Percentiles rank a stretch among this genome's conserved stretches.
Evolutionary conservation across 2,329 filamentous ascomycete genomes (phyloP).

Genomic region (Aspergillus sp.): DNA sequence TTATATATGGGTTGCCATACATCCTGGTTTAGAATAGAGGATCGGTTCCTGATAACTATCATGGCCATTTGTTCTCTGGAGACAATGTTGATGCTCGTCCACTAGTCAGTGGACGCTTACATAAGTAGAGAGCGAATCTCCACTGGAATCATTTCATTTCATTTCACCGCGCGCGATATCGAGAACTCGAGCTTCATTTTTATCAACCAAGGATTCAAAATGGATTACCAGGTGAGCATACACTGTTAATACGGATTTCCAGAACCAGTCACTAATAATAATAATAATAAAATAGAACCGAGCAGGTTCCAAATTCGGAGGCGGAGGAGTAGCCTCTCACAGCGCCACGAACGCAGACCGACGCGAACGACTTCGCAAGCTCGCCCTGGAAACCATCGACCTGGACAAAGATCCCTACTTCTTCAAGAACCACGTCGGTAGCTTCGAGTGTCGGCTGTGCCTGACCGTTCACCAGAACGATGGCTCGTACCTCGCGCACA

Average conservation of each 20-base stretch:
- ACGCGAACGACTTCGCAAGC: conserved; percentile 91
- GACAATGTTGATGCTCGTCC: no score
- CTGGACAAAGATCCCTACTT: conserved; percentile 99
- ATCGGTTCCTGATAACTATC: no score
- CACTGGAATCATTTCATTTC: neutral
- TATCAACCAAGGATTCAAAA: conserved; percentile 15
- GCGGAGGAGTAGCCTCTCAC: conserved; percentile 88
- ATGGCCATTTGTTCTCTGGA: no score
- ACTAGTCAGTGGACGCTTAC: conserved; percentile 11
- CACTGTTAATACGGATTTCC: neutral
- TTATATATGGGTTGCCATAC: conserved; percentile 31
- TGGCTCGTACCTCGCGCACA: conserved; percentile 96
- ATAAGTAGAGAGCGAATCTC: conserved; percentile 11
- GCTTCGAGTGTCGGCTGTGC: conserved; percentile 94
- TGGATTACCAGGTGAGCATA: conserved; percentile 45
- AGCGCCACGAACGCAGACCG: conserved; percentile 94
- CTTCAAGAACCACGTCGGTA: conserved; percentile 98
- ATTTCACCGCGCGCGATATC: neutral
- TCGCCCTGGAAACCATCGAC: conserved; percentile 97
- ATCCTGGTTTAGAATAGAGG: no score
- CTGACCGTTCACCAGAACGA: conserved; percentile 98
- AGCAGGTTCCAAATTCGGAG: conserved; percentile 94
- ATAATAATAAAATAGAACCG: conserved; percentile 58
- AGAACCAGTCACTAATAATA: neutral
- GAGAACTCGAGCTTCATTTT: neutral